Percentiles rank a stretch among this genome's conserved stretches.
Conservation (phyloP, 257 asterid genomes). For the Nicotiana knightiana region DNA sequence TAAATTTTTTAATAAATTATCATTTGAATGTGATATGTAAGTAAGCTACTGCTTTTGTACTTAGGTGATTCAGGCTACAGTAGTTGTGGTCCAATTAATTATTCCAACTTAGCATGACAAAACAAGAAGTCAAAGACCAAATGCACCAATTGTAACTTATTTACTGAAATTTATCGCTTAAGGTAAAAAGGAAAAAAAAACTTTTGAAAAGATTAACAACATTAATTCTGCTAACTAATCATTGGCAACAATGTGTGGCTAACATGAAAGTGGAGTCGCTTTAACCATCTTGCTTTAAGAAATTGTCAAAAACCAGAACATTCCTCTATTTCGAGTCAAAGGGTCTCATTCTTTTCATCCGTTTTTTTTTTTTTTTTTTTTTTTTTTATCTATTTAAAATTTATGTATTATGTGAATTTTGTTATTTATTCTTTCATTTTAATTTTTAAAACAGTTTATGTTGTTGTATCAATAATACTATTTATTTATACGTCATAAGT, state of each 20-base stretch:
- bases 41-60: not conserved
- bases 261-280: not conserved
- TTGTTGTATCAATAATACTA: not conserved
- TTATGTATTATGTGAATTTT: not conserved
- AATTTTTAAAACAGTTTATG: not conserved
- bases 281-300: not conserved
- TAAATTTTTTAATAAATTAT: not conserved
- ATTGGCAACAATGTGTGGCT: constrained; percentile 4
- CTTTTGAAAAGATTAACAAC: not conserved
- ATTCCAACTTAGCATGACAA: not conserved
- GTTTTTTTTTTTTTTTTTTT: not conserved
- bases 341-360: not conserved
- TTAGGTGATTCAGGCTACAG: not conserved
- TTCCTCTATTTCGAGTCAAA: not conserved
- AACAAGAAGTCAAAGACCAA: not conserved
- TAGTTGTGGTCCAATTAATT: not conserved
- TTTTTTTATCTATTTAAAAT: not conserved
- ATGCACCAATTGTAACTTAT: not conserved
- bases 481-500: not conserved
- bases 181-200: not conserved
- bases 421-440: not conserved
- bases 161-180: not conserved
- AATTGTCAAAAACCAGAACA: not conserved
- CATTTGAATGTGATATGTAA: not conserved
- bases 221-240: not conserved